A percentile compares a stretch with the other conserved stretches of the same genome.
phyloP scores from a whole-genome alignment of 192 early-diverging fungal species.

The Coemansia sp. region DNA sequence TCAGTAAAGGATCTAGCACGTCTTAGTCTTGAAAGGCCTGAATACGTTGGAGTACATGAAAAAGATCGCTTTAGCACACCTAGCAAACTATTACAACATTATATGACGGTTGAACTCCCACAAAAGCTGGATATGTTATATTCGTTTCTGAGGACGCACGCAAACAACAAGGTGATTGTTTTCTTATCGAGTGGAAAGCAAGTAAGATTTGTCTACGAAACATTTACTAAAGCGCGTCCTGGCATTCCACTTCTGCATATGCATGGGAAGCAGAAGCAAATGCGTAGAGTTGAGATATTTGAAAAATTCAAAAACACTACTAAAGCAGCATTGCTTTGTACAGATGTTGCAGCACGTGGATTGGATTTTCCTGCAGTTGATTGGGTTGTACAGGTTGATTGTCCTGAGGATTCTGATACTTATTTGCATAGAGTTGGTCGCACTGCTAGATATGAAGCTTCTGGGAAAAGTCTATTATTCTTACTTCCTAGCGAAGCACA shows the following conservation, averaged over 20 bases:
- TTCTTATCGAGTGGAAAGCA: constrained; percentile 98
- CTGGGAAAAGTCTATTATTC: constrained; percentile 84
- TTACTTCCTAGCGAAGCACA: constrained; percentile 84
- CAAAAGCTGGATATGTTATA: constrained; percentile 94
- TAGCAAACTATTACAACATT: constrained; percentile 78
- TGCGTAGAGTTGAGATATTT: constrained; percentile 90
- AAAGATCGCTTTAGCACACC: constrained; percentile 78
- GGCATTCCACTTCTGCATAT: constrained; percentile 88
- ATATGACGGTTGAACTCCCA: constrained; percentile 76
- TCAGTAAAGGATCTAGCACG: constrained; percentile 92
- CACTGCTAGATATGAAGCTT: constrained; percentile 90
- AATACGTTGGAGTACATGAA: constrained; percentile 95
- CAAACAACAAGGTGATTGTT: constrained; percentile 84
- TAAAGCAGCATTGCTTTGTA: constrained; percentile 81
- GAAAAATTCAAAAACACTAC: constrained; percentile 80
- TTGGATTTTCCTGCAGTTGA: constrained; percentile 97
- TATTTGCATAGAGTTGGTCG: constrained; percentile 98
- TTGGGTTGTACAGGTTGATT: constrained; percentile 98
- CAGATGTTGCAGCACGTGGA: constrained; percentile 94
- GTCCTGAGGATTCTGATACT: constrained; percentile 93
- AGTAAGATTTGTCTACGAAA: constrained; percentile 90
- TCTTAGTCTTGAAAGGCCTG: constrained; percentile 83
- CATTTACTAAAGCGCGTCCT: constrained; percentile 92
- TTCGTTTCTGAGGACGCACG: constrained; percentile 93
- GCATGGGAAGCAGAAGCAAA: constrained; percentile 97